Percentiles rank a stretch among this genome's conserved stretches.
phyloP scores from a whole-genome alignment of 2,329 filamentous ascomycete species.

The Fusarium sambucinum region DNA sequence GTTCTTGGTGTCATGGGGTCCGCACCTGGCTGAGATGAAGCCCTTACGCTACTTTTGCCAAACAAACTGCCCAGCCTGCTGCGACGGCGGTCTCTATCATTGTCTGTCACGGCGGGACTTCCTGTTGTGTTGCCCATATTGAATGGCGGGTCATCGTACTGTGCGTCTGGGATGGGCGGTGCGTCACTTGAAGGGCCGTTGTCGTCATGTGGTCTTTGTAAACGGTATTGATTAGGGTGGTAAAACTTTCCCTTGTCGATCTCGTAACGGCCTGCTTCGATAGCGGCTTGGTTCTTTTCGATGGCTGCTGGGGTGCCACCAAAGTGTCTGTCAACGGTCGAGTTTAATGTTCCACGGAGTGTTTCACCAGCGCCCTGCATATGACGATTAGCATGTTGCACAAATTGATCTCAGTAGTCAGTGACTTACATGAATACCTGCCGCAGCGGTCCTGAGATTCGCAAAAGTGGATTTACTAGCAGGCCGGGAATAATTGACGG shows the following conservation, averaged over 20 bases:
- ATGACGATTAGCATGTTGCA: background rate
- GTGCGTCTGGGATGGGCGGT: constrained; percentile 1
- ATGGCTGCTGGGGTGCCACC: constrained; percentile 25
- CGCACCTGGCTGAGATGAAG: constrained; percentile 1
- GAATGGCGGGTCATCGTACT: constrained; percentile 7
- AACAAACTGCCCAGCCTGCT: constrained; percentile 33
- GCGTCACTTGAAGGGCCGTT: constrained; percentile 2
- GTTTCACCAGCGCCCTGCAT: constrained; percentile 43
- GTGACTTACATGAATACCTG: constrained; percentile 37
- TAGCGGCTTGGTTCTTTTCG: constrained; percentile 42
- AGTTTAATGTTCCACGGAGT: constrained; percentile 45
- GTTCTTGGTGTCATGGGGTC: constrained; percentile 10
- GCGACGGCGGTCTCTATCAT: constrained; percentile 19
- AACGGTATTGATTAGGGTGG: constrained; percentile 32
- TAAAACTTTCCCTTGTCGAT: constrained; percentile 43
- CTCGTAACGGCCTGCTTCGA: constrained; percentile 44
- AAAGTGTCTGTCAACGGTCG: constrained; percentile 39
- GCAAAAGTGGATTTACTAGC: constrained; percentile 39
- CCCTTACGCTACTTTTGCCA: constrained; percentile 16
- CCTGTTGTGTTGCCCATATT: constrained; percentile 15
- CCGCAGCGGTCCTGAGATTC: constrained; percentile 42
- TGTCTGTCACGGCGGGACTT: constrained; percentile 15
- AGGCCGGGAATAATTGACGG: constrained; percentile 31
- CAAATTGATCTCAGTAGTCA: background rate
- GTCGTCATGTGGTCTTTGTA: constrained; percentile 9